These are phyloP conservation scores for Volvox africanus DNA, from an alignment of 139 green algal species.

Conservation along the genomic window DNA sequence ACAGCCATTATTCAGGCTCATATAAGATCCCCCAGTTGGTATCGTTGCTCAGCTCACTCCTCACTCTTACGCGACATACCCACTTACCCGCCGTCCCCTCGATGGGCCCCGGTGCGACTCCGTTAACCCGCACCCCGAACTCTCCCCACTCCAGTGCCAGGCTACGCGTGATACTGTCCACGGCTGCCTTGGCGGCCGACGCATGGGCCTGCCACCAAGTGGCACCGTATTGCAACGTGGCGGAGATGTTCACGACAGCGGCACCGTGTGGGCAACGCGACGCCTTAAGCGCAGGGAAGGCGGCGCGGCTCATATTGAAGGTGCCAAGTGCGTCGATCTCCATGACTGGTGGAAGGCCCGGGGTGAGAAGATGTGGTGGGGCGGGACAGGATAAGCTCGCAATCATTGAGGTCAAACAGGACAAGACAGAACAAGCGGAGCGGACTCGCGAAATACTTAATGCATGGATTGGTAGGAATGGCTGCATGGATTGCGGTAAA, in stretches of 20 bases:
- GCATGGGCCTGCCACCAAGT: conserved; percentile 95
- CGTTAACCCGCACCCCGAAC: conserved; percentile 88
- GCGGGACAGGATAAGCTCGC: too few species aligned
- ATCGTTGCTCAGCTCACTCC: too few species aligned
- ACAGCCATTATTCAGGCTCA: too few species aligned
- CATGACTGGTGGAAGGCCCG: conserved; percentile 77
- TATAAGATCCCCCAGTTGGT: too few species aligned
- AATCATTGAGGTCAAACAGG: too few species aligned
- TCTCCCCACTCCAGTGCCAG: conserved; percentile 95
- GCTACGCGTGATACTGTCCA: conserved; percentile 92
- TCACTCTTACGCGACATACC: background rate
- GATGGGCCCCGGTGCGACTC: conserved; percentile 94
- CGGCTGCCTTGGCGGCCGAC: conserved; percentile 89
- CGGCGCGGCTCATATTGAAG: conserved; percentile 90
- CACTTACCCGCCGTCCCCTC: conserved; percentile 82
- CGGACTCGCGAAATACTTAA: too few species aligned
- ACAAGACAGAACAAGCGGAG: too few species aligned
- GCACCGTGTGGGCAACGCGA: background rate
- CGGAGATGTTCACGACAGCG: conserved; percentile 95
- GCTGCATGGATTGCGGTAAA: background rate
- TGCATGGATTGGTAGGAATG: too few species aligned
- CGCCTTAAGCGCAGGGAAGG: conserved; percentile 45
- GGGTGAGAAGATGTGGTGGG: too few species aligned
- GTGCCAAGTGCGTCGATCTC: conserved; percentile 96
- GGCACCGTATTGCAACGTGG: conserved; percentile 96